Percentiles rank a stretch among this genome's conserved stretches.
Conservation (phyloP, 768 basidiomycete genomes). For the Piloderma croceum region DNA sequence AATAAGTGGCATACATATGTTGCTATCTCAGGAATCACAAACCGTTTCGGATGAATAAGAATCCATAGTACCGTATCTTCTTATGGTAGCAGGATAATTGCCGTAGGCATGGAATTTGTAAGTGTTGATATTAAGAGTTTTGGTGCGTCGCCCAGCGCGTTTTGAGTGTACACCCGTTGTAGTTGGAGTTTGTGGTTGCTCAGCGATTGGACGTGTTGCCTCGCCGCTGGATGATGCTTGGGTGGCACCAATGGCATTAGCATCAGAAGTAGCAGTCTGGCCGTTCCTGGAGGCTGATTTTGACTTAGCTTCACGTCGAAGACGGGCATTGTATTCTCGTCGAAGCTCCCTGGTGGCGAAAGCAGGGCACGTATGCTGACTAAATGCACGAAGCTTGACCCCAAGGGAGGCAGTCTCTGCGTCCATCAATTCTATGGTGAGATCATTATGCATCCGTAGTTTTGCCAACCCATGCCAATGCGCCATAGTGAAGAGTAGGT, state of each 20-base stretch:
- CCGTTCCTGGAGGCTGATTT: too few species aligned
- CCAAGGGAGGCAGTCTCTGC: constrained; percentile 15
- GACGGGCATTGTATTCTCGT: background rate
- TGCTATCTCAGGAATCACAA: constrained; percentile 4
- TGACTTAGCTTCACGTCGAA: background rate
- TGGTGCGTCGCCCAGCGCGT: too few species aligned
- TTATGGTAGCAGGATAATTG: constrained; percentile 14
- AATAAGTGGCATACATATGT: background rate
- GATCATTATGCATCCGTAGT: constrained; percentile 24
- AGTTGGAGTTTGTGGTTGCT: too few species aligned
- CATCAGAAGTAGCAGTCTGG: too few species aligned
- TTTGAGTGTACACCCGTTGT: too few species aligned
- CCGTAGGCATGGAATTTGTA: constrained; percentile 17
- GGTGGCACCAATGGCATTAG: background rate
- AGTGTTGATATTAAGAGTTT: constrained; percentile 11
- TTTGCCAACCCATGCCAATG: constrained; percentile 31
- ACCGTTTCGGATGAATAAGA: constrained; percentile 30
- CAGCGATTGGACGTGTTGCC: background rate
- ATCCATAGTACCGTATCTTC: constrained; percentile 29
- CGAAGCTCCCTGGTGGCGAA: constrained; percentile 19
- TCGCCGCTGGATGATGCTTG: background rate
- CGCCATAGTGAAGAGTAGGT: constrained; percentile 20
- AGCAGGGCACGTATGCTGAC: constrained; percentile 10
- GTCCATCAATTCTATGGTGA: constrained; percentile 10
- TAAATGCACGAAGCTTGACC: constrained; percentile 16